Conservation (phyloP, 768 basidiomycete genomes). For the Amylocystis lapponica region DNA sequence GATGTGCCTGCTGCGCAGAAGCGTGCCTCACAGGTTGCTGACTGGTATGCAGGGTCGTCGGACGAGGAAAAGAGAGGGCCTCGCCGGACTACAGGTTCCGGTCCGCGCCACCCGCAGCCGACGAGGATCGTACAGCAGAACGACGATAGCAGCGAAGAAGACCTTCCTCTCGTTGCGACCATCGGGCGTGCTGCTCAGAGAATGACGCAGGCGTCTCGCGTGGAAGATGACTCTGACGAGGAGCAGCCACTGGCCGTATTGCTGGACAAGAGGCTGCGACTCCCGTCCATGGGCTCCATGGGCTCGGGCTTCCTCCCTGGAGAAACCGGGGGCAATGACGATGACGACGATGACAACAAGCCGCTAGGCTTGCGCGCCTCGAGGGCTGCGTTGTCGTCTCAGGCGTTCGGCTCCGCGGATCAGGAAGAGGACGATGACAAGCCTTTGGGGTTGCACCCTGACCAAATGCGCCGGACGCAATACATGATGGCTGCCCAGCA, state of each 20-base stretch:
- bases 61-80: slow-evolving; percentile 57
- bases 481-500: slow-evolving; percentile 47
- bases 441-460: slow-evolving; percentile 69
- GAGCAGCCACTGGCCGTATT: slow-evolving; percentile 66
- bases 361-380: slow-evolving; percentile 70
- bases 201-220: slow-evolving; percentile 24
- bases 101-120: slow-evolving; percentile 42
- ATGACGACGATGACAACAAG: slow-evolving; percentile 49
- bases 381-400: slow-evolving; percentile 52
- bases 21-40: slow-evolving; percentile 6
- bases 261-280: slow-evolving; percentile 40
- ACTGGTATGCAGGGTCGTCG: slow-evolving; percentile 43
- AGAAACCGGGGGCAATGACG: slow-evolving; percentile 39
- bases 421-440: slow-evolving; percentile 56
- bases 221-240: slow-evolving; percentile 46
- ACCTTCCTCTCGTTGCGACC: slow-evolving; percentile 67
- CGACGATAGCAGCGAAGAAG: slow-evolving; percentile 69
- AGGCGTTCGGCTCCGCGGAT: slow-evolving; percentile 29
- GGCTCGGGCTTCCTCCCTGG: slow-evolving; percentile 23
- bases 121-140: slow-evolving; percentile 10
- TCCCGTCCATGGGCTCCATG: slow-evolving; percentile 37
- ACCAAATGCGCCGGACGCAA: slow-evolving; percentile 72
- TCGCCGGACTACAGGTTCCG: slow-evolving; percentile 52
- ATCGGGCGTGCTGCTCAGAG: slow-evolving; percentile 51
- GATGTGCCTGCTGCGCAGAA: slow-evolving; percentile 9